Evolutionary conservation across 805 yeast species (phyloP), one percentile per base, ranked within the genome.

Genomic region (Saccharomycopsis vini): DNA sequence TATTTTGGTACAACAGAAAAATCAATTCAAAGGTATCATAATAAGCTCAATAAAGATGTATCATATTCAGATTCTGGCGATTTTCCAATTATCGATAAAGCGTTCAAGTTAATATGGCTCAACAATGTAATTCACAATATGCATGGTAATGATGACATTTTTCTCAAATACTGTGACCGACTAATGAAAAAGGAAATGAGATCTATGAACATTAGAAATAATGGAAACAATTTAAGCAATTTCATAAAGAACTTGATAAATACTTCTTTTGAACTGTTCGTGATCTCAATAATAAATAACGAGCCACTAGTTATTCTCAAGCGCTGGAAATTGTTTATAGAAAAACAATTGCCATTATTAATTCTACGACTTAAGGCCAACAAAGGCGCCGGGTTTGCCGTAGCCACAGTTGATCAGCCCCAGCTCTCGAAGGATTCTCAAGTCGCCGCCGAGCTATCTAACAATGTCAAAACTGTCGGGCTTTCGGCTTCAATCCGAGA

Each of bases 271-370:
- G 51, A 48, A 35, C 16, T 22, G 13, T 48, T 36, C 36, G 39
- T 42, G 19, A 33, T 42, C 13, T 21, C 45, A 2, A 33, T 43
- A 12, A 34, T 43, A 5, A 40, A 45, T 34, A 33, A 36, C 26
- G 30, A 20, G 13, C 22, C 46, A 7, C 18, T 29, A 9, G 23
- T 16, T 3, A 24, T 42, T 9, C 38, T 48, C 5, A n/a, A 63
- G 41, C 62, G 64, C 39, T 73, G 77, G 76, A 62, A 62, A 21
- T 53, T 66, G 2, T 74, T 73, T 46, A 57, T 75, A 7, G 54
- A 62, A 3, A 71, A 70, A 47, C 64, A 67, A 32, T 54, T 75
- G 3, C 80, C 81, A 2, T 52, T 70, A 3, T 49, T 73, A 2
- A 60, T 75, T 19, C 34, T 48, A 24, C 19, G 44, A 13, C 20